Base-by-base conservation (phyloP, 2,329 filamentous ascomycete genomes). In the Aspergillus intermedius region DNA sequence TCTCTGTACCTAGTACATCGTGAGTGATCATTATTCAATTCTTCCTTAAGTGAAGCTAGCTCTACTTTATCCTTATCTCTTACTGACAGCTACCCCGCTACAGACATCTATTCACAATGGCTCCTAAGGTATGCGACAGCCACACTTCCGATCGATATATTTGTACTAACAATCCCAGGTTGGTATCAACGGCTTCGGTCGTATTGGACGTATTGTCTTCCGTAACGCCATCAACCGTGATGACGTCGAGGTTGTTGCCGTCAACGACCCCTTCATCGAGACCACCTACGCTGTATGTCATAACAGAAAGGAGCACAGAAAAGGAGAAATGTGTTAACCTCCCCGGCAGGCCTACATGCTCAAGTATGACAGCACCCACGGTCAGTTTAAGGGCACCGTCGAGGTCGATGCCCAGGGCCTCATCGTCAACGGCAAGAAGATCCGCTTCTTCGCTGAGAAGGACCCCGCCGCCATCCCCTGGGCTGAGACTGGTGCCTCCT, bases 221-320 rank as follows among this genome's bases (percentile, higher is more conserved):
- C 89, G 91, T 80, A 97, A 96, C 80, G 88, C 91, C 68, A 73
- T 94, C 71, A 86, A 94, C 83, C 87, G 91, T 78, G 76, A 81
- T 66, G 87, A 94, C 53, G 87, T 97, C 71, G 82, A 95, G 67
- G 81, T 98, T 67, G 89, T 96, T 68, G 91, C 93, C 66, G 89
- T 96, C 78, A 97, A 98, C 82, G 93, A 97, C 75, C 93, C 93
- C 66, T 97, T 98, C 86, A 97, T 98, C 78, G 91, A 96, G 78
- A 83, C 88, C 68, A 79, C 91, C 75, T 97, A 97, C 78, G 93
- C 93, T 75, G 91, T 95, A 84, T 80, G 90, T 87, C 25, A 19
- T 19, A 19, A 19, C 17, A 2, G 17, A 19, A 19, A 19, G 17
- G 17, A 19, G 10, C 25, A 28, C 25, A 28, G 8, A 28, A 9